Base-by-base conservation (phyloP, 371 early-diverging fungal genomes). In the Rhizomucor pusillus region DNA sequence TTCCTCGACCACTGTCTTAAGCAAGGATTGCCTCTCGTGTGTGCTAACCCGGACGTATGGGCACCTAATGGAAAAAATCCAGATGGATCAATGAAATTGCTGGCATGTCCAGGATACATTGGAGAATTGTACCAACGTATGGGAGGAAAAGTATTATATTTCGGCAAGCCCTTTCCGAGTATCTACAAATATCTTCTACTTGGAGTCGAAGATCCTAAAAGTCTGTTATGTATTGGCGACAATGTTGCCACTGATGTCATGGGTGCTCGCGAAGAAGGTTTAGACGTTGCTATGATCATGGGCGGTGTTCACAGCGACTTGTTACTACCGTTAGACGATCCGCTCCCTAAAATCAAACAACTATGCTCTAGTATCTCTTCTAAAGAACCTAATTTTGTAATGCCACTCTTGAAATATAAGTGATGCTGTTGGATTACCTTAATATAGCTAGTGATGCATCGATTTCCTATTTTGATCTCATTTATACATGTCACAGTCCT, bases 11-110 rank as follows among this genome's bases (percentile, higher is more conserved):
- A 41, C 10, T 68, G 71, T 29, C 24, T 62, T n/a, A 33, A 40
- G 25, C 57, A 54, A 14, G 22, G 60, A 3, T 37, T 69, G 13
- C 73, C 73, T 12, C 60, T 77, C 1, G 57, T 77, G 10, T 71
- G 73, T 49, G 73, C 73, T 5, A 77, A 77, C 53, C 77, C 77
- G 7, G 77, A 77, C 37, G 66, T 77, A 16, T 61, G 62, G 53
- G 73, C 77, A 1, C 77, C 77, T 2, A 66, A 77, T 53, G 77
- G 73, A 2, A 20, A 50, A 1, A 43, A 71, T 52, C 45, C 43
- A 19, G 66, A 73, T 43, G 74, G 70, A 16, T 43, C 43, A 3
- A 50, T 23, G 11, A 59, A 54, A 12, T 48, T 73, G 39, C 23
- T 73, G 3, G 56, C 63, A 4, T 73, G 77, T 40, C 71, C 71